Base-by-base conservation (phyloP, 345 rosid genomes). In the Populus nigra region DNA sequence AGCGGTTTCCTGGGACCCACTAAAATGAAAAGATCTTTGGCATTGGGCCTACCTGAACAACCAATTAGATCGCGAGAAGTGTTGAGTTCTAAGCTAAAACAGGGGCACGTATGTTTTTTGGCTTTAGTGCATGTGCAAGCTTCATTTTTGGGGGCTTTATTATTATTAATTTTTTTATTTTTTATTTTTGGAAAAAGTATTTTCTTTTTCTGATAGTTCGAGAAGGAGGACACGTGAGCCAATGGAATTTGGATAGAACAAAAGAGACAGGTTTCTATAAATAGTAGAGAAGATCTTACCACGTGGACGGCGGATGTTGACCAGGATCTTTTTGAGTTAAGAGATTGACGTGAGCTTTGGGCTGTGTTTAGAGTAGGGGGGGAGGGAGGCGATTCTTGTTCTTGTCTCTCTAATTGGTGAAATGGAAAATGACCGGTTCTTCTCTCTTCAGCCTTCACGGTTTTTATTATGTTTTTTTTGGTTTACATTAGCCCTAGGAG, bases 151-250 rank as follows among this genome's bases (percentile, higher is more conserved):
- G 33, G 45, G 17, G 18, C 11, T 33, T 35, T 4, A 47, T 47
- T 12, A 47, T 12, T 45, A 13, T 13, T 13, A 41, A 2, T 33
- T 8, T 27, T 13, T 8, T 25, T 35, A 35, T 17, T 55, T 73
- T 59, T 38, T 10, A 9, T 73, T n/a, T 17, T 20, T 0, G 20
- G 13, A 15, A 38, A 8, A 65, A 61, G 65, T 65, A 12, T 65
- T 65, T 65, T 29, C 17, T 38, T 39, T 16, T 62, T 20, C 2
- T 6, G 65, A 45, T 53, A 16, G 73, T 82, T 82, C 86, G 80
- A 78, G 83, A 84, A 82, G 65, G 23, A 12, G 74, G 75, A 76
- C 74, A 80, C 89, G 86, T 84, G 86, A 81, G 7, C 73, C 72
- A 77, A 73, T 72, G 22, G 45, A 0, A 1, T 22, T 45, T 18